Conservation (phyloP, 2,329 filamentous ascomycete genomes). For the Zymoseptoria ardabiliae region DNA sequence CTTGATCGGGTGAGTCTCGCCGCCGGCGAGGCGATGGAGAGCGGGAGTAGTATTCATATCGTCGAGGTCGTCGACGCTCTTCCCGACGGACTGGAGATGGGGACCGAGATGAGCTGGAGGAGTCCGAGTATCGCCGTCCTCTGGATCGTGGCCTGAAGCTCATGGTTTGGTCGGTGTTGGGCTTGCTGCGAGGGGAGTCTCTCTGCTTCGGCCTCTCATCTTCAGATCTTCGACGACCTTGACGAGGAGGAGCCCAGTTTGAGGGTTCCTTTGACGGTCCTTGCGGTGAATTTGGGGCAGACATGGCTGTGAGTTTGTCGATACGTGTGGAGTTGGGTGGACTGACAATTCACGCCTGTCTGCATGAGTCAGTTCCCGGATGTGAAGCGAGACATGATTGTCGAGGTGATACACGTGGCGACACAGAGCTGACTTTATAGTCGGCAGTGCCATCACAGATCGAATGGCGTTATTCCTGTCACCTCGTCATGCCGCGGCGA, state of each 20-base stretch:
- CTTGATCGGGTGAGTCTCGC: slow-evolving; percentile 1
- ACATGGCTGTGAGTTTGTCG: background rate
- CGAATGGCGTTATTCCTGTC: background rate
- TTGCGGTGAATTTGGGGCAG: background rate
- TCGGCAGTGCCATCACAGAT: background rate
- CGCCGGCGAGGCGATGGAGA: slow-evolving; percentile 6
- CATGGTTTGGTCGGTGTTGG: background rate
- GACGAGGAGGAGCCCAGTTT: background rate
- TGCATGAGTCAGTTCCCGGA: background rate
- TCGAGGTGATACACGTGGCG: background rate
- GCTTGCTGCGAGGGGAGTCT: background rate
- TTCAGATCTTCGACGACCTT: background rate
- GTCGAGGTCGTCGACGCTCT: background rate
- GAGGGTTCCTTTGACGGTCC: background rate
- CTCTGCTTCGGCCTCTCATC: background rate
- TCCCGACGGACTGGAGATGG: background rate
- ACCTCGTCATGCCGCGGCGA: background rate
- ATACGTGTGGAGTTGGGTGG: background rate
- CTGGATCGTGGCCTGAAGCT: background rate
- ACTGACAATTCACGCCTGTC: background rate
- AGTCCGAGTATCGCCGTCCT: background rate
- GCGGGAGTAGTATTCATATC: slow-evolving; percentile 2
- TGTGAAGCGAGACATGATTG: background rate
- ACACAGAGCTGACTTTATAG: background rate
- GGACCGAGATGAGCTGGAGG: background rate